A percentile compares a stretch with the other conserved stretches of the same genome.
Conservation (phyloP, 2,329 filamentous ascomycete species). For the Botrytis fabae region DNA sequence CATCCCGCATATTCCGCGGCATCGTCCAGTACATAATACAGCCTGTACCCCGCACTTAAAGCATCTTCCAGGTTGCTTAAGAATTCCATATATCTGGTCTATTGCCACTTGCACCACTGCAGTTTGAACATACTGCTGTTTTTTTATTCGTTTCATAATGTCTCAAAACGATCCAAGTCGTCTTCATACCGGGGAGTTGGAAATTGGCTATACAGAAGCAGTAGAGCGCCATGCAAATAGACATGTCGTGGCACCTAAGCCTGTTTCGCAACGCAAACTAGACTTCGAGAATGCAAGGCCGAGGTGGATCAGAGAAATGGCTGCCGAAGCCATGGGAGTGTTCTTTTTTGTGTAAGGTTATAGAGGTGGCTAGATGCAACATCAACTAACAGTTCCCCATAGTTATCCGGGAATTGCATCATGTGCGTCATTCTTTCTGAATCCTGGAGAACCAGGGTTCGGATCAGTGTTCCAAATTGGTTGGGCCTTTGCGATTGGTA, state of each 20-base stretch:
- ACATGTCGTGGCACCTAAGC: slow-evolving; percentile 51
- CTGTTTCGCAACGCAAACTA: slow-evolving; percentile 55
- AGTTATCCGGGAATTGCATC: slow-evolving; percentile 53
- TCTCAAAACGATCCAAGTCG: slow-evolving; percentile 29
- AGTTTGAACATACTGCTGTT: background rate
- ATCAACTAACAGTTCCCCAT: slow-evolving; percentile 31
- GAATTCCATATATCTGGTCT: slow-evolving; percentile 2
- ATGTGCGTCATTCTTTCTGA: slow-evolving; percentile 51
- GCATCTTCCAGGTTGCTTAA: background rate
- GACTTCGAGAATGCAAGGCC: slow-evolving; percentile 55
- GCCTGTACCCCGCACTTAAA: slow-evolving; percentile 8
- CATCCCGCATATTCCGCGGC: background rate
- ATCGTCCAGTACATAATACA: slow-evolving; percentile 8
- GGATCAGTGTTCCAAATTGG: slow-evolving; percentile 58
- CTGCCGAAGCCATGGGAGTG: slow-evolving; percentile 57
- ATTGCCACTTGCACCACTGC: slow-evolving; percentile 1
- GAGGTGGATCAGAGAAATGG: slow-evolving; percentile 54
- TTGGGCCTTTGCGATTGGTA: slow-evolving; percentile 56
- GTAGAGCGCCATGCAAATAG: slow-evolving; percentile 51
- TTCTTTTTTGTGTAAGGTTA: slow-evolving; percentile 53
- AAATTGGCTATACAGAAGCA: slow-evolving; percentile 55
- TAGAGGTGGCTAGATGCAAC: background rate
- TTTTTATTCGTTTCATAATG: slow-evolving; percentile 8
- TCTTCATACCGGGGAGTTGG: slow-evolving; percentile 42
- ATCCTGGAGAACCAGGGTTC: slow-evolving; percentile 46